Conservation (phyloP, 805 yeast species). For the Yamadazyma philogaea region DNA sequence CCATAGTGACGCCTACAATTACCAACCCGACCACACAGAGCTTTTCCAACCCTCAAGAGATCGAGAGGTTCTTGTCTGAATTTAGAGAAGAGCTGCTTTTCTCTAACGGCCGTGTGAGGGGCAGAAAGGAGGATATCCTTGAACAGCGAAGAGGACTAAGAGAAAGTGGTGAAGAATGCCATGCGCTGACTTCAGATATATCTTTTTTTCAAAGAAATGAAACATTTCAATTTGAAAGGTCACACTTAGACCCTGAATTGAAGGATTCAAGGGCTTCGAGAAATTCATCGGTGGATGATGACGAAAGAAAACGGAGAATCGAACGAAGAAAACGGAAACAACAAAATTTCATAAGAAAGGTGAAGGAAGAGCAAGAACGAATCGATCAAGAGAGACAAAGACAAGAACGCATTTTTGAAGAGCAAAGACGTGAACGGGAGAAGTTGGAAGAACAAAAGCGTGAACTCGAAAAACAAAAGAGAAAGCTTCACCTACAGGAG, state of each 20-base stretch:
- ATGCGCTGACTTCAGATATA: neutral
- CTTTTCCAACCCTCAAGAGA: constrained; percentile 3
- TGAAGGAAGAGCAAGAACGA: neutral
- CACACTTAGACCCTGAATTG: neutral
- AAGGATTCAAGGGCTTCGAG: no score
- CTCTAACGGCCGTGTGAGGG: constrained; percentile 3
- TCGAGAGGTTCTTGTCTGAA: constrained; percentile 2
- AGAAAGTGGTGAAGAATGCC: neutral
- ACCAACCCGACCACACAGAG: constrained; percentile 12
- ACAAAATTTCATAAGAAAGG: neutral
- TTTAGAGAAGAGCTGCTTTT: constrained; percentile 4
- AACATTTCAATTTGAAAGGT: neutral
- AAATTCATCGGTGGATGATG: neutral
- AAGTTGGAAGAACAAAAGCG: neutral
- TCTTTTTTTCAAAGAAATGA: neutral
- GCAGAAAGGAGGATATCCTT: constrained; percentile 5
- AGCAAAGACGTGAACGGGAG: neutral
- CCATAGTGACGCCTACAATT: constrained; percentile 14
- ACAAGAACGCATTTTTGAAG: neutral
- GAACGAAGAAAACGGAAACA: neutral
- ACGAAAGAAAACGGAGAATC: neutral
- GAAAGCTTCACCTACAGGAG: neutral
- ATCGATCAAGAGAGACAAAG: neutral
- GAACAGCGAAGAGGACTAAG: constrained; percentile 5
- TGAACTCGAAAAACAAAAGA: neutral